Percentiles rank a stretch among this genome's conserved stretches.
These are phyloP conservation scores for Suhomyces kilbournensis DNA, from an alignment of 805 yeast genomes.

Conservation along the genomic window DNA sequence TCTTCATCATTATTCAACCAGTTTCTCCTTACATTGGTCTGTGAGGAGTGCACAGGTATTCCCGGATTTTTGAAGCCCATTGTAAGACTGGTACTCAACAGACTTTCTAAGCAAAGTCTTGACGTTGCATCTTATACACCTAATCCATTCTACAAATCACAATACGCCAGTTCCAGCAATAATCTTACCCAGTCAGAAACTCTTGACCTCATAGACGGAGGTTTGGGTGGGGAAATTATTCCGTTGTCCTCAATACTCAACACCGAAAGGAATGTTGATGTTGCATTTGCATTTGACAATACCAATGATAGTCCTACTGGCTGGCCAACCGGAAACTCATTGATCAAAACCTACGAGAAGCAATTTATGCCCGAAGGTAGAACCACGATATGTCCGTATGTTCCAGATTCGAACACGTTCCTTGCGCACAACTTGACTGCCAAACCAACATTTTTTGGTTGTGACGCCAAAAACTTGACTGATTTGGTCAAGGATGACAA, in stretches of 20 bases:
- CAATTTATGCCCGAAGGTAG: constrained; percentile 44
- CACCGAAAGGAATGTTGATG: constrained; percentile 34
- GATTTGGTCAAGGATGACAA: constrained; percentile 37
- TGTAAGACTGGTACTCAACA: constrained; percentile 21
- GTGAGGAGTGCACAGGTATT: constrained; percentile 28
- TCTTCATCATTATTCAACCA: constrained; percentile 40
- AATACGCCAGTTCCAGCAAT: constrained; percentile 23
- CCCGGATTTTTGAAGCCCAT: constrained; percentile 24
- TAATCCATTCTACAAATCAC: constrained; percentile 34
- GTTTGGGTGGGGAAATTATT: constrained; percentile 35
- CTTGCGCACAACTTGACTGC: constrained; percentile 57
- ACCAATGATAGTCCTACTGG: constrained; percentile 22
- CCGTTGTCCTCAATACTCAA: constrained; percentile 34
- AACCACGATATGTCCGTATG: constrained; percentile 72
- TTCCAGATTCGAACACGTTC: constrained; percentile 68
- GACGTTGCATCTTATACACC: constrained; percentile 37
- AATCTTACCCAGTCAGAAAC: constrained; percentile 26
- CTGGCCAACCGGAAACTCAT: constrained; percentile 36
- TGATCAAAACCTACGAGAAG: constrained; percentile 31
- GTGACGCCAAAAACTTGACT: constrained; percentile 64
- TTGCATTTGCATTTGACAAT: constrained; percentile 37
- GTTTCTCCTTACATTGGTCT: constrained; percentile 32
- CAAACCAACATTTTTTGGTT: constrained; percentile 80
- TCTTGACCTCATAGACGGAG: constrained; percentile 38
- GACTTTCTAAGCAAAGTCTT: constrained; percentile 20